Base-by-base conservation (phyloP, 179 eudicot genomes). In the Gypsophila paniculata region DNA sequence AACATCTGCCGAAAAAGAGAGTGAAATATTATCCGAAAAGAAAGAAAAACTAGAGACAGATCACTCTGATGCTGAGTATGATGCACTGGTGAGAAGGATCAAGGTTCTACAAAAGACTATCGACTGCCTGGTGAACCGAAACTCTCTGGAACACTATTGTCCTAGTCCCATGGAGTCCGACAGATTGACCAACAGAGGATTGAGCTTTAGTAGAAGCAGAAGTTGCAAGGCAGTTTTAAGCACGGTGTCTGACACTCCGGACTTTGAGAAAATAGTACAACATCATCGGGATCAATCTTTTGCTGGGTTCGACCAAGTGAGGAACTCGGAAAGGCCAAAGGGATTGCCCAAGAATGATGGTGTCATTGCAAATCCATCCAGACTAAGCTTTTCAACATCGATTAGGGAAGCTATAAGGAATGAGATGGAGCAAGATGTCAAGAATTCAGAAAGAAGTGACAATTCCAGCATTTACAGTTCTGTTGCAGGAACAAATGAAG, bases 181-280 rank as follows among this genome's bases (percentile, higher is more conserved):
- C 51, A 69, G 34, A 26, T 73, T 72, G 54, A 79, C 78, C 60
- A 68, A 75, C n/a, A 73, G 77, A 81, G 80, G 72, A 49, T 38
- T 60, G 12, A 82, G 64, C 46, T 64, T 82, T 8, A 44, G 34
- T 55, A 73, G 91, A 61, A 86, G 90, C 77, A 81, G 82, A 81
- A 91, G 93, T 68, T 89, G 96, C 72, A 85, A 82, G 69, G 94
- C 85, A 17, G 77, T 84, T 63, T 44, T 86, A 46, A 19, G 52
- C 38, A 61, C 65, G 23, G 68, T 39, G 48, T 65, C 74, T 46
- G 53, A 74, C 19, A 75, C 84, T 23, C 82, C 77, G 38, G 58
- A 72, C 77, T 68, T 71, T 58, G 83, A 83, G 19, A 72, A 74
- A 68, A 65, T 52, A 34, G 77, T 60, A 54, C 23, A 68, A 44